Base-by-base conservation (phyloP, 2,329 filamentous ascomycete genomes). In the Penicillium hesseltinei region DNA sequence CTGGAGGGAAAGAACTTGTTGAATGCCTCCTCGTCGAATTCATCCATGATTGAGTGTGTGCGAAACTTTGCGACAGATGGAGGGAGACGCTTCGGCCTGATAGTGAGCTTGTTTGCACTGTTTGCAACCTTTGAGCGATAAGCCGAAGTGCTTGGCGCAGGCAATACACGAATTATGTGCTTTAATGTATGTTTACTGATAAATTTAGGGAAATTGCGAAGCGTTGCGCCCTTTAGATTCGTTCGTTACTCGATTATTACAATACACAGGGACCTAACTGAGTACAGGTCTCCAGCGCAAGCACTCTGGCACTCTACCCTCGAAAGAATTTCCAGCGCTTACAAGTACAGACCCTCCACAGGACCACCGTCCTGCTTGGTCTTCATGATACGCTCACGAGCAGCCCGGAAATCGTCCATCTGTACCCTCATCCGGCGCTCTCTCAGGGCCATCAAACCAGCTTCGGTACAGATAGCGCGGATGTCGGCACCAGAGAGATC, bases 291-390 rank as follows among this genome's bases (percentile, higher is more conserved):
- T 58, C 40, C 46, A 45, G 39, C 33, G 56, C 43, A 53, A 46
- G 35, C n/a, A 51, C 23, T 21, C 42, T 27, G 40, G 50, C 19
- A 51, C 36, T 56, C 27, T 29, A 38, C 21, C 31, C 25, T 44
- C 36, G 29, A 60, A 31, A 59, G 63, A 49, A 54, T 42, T 51
- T 25, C 54, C 50, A 60, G 51, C 56, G 58, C 59, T 73, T 97
- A 99, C 89, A 99, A 87, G 81, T 99, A 99, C 84, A 99, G 80
- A 67, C 94, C 94, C 80, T 99, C 94, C 48, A 73, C 67, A 0
- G 95, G 94, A 79, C 97, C 95, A 67, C 93, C 93, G 81, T 99
- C 94, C 71, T 89, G 94, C 88, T 99, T 99, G 49, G 95, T 99
- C 81, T 96, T 95, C 76, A 99, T 83, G 62, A 99, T 95, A 65